A percentile compares a stretch with the other conserved stretches of the same genome.
Evolutionary conservation across 208 protist species (phyloP).

Genomic region (Trypanosoma cruzi): DNA sequence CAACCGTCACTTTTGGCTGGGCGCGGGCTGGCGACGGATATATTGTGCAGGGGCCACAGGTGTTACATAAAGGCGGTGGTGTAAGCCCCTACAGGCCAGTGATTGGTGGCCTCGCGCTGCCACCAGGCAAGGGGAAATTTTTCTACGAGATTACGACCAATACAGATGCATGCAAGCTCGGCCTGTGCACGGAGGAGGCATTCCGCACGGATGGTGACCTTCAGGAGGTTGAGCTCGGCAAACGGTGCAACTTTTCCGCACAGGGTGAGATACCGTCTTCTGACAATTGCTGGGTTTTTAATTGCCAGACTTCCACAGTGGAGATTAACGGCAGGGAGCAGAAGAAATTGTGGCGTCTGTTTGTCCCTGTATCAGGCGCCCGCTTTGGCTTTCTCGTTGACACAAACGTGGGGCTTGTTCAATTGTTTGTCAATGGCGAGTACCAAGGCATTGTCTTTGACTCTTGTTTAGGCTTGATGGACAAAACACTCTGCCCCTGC

Average conservation of each 20-base stretch:
- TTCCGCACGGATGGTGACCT: constrained; percentile 49
- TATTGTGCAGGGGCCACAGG: constrained; percentile 39
- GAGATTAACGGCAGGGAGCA: constrained; percentile 59
- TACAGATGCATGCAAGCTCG: constrained; percentile 71
- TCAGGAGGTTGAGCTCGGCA: constrained; percentile 35
- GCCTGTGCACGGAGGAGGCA: constrained; percentile 52
- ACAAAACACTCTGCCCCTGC: constrained; percentile 70
- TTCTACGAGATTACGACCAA: constrained; percentile 84
- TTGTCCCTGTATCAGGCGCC: constrained; percentile 64
- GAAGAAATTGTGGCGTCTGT: constrained; percentile 78
- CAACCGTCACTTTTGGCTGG: constrained; percentile 68
- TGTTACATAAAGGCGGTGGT: constrained; percentile 61
- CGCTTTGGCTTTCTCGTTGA: constrained; percentile 83
- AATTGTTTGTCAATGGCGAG: constrained; percentile 79
- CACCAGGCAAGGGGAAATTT: constrained; percentile 70
- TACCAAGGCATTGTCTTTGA: constrained; percentile 82
- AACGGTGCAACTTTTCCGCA: background rate
- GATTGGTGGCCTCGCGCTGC: constrained; percentile 55
- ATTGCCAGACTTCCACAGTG: constrained; percentile 75
- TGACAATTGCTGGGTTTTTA: constrained; percentile 47
- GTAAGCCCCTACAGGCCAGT: constrained; percentile 62
- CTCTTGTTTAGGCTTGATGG: constrained; percentile 42
- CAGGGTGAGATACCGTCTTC: background rate
- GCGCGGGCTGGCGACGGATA: constrained; percentile 52
- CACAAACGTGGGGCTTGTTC: constrained; percentile 74